Evolutionary conservation across 2,329 filamentous ascomycete genomes (phyloP).

Genomic region (Monilinia vaccinii-corymbosi): DNA sequence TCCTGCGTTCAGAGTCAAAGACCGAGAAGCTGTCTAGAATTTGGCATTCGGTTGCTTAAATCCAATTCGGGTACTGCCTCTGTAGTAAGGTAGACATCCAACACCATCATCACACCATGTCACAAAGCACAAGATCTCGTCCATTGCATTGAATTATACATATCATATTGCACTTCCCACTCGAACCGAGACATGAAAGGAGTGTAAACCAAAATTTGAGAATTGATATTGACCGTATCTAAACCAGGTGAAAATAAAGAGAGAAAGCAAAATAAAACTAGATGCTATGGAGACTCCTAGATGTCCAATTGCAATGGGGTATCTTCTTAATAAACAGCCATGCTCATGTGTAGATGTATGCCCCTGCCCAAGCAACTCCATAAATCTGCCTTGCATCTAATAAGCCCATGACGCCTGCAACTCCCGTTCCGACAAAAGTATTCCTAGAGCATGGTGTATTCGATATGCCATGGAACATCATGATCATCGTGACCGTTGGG

Average conservation of each 20-base stretch:
- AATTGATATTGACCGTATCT: not conserved
- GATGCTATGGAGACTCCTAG: conserved; percentile 6
- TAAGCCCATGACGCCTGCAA: conserved; percentile 7
- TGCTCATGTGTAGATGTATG: conserved; percentile 8
- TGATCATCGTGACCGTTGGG: not conserved
- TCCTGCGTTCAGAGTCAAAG: too few relatives aligned
- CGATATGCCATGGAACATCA: not conserved
- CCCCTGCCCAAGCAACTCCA: conserved; percentile 9
- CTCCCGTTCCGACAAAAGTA: not conserved
- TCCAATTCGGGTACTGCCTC: too few relatives aligned
- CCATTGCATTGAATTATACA: not conserved
- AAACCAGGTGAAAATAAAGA: not conserved
- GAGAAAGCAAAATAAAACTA: not conserved
- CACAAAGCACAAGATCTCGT: not conserved
- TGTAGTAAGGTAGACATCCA: not conserved
- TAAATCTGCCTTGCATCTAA: conserved; percentile 3
- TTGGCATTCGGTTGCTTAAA: too few relatives aligned
- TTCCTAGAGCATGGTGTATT: not conserved
- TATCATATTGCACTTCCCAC: not conserved
- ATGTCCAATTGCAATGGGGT: conserved; percentile 8
- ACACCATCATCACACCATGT: not conserved
- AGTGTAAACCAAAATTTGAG: not conserved
- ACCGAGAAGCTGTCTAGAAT: too few relatives aligned
- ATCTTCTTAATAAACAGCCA: conserved; percentile 9
- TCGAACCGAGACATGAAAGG: not conserved